A percentile compares a stretch with the other conserved stretches of the same genome.
Conservation (phyloP, 257 asterid species). For the Solanum chiquidenum region DNA sequence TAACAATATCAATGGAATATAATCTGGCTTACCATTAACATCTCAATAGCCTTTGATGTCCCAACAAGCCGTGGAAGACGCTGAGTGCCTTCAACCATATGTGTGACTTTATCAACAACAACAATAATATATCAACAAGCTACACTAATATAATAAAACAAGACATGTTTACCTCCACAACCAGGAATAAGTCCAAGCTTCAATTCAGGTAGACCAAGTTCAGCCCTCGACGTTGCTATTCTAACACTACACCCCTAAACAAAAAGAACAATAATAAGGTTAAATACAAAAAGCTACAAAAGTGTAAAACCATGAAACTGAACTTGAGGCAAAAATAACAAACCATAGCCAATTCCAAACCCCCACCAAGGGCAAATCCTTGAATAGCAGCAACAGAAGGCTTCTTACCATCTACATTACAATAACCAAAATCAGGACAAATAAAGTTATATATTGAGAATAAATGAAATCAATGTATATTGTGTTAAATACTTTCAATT, state of each 20-base stretch:
- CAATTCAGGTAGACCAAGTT: slow-evolving; percentile 47
- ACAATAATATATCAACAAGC: not conserved
- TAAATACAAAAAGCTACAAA: not conserved
- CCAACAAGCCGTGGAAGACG: slow-evolving; percentile 64
- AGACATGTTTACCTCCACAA: slow-evolving; percentile 32
- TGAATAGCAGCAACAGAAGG: slow-evolving; percentile 65
- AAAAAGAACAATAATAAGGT: not conserved
- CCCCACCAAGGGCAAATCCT: slow-evolving; percentile 60
- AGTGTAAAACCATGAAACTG: not conserved
- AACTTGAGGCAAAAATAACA: not conserved
- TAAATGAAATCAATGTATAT: not conserved
- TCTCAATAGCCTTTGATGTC: slow-evolving; percentile 39
- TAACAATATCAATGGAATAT: not conserved
- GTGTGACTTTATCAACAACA: not conserved
- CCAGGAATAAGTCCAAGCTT: slow-evolving; percentile 56
- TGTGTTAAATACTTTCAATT: slow-evolving; percentile 25
- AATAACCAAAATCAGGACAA: not conserved
- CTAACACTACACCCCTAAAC: slow-evolving; percentile 55
- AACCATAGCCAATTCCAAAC: slow-evolving; percentile 62
- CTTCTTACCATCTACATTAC: slow-evolving; percentile 33
- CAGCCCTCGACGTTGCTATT: slow-evolving; percentile 36
- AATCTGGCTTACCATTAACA: slow-evolving; percentile 31
- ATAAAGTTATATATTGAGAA: not conserved
- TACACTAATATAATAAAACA: not conserved
- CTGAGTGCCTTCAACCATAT: slow-evolving; percentile 33